Evolutionary conservation across 495 filamentous ascomycete species (phyloP).

Genomic region (Aspergillus diversus): DNA sequence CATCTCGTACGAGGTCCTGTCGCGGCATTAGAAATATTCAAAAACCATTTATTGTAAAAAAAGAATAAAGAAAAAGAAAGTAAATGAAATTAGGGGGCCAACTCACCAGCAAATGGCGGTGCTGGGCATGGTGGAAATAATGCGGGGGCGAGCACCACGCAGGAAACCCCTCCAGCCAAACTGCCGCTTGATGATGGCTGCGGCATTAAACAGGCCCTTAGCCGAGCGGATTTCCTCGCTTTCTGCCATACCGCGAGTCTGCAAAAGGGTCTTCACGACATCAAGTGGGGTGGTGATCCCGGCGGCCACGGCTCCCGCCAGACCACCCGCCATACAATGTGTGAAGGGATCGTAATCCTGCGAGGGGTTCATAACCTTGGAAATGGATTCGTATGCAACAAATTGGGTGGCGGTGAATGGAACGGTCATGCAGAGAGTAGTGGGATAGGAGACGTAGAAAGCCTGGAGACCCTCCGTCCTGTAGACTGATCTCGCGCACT

Average conservation of each 20-base stretch:
- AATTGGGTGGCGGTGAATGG: constrained; percentile 97
- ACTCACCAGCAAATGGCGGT: constrained; percentile 97
- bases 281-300: constrained; percentile 94
- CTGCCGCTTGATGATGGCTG: constrained; percentile 77
- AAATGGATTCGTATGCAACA: constrained; percentile 94
- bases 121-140: constrained; percentile 96
- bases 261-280: constrained; percentile 95
- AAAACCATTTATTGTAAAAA: not conserved
- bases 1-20: constrained; percentile 78
- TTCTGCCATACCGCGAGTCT: constrained; percentile 81
- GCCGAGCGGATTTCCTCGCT: constrained; percentile 85
- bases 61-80: constrained; percentile 29
- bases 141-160: constrained; percentile 85
- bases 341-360: constrained; percentile 87
- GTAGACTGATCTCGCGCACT: constrained; percentile 88
- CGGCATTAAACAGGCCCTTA: constrained; percentile 80
- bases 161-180: constrained; percentile 90
- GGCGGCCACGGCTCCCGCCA: constrained; percentile 91
- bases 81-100: not conserved
- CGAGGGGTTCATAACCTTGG: constrained; percentile 85
- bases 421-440: constrained; percentile 97
- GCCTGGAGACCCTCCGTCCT: constrained; percentile 83
- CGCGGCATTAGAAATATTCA: constrained; percentile 25
- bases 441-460: constrained; percentile 99
- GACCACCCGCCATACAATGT: constrained; percentile 87